phyloP scores from a whole-genome alignment of 2,329 filamentous ascomycete genomes.

The Escovopsis sp. region DNA sequence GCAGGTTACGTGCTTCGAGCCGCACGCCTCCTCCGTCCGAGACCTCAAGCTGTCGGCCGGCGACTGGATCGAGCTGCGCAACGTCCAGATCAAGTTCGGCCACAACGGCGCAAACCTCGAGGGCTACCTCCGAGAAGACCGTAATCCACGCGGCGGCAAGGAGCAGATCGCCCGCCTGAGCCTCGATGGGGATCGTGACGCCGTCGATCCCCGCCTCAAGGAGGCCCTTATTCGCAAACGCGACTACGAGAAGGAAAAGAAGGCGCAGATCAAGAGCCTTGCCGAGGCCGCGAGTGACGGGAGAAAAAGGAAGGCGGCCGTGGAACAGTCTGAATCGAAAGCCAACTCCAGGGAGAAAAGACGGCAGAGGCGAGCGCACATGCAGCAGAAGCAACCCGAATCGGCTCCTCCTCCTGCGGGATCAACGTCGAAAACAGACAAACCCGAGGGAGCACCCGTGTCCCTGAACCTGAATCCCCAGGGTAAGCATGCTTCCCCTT shows the following conservation, averaged over 20 bases:
- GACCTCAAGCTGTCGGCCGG: slow-evolving; percentile 35
- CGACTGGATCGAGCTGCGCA: slow-evolving; percentile 50
- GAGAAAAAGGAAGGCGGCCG: slow-evolving; percentile 20
- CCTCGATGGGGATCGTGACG: slow-evolving; percentile 20
- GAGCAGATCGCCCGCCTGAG: slow-evolving; percentile 43
- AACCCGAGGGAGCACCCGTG: no score
- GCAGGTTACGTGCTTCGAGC: slow-evolving; percentile 54
- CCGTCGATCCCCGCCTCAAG: slow-evolving; percentile 32
- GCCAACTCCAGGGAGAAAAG: slow-evolving; percentile 13
- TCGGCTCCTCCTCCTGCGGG: no score
- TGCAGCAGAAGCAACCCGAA: slow-evolving; percentile 7
- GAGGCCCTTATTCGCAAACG: slow-evolving; percentile 46
- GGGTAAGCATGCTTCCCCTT: no score
- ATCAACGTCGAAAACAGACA: no score
- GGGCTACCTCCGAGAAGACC: slow-evolving; percentile 53
- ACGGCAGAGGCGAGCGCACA: slow-evolving; percentile 5
- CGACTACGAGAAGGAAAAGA: slow-evolving; percentile 43
- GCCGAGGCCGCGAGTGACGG: slow-evolving; percentile 21
- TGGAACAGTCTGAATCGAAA: slow-evolving; percentile 12
- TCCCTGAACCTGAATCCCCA: no score
- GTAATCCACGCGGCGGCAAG: slow-evolving; percentile 22
- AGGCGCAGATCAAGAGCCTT: slow-evolving; percentile 22
- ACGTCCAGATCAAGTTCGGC: slow-evolving; percentile 53
- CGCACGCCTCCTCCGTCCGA: slow-evolving; percentile 46
- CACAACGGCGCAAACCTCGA: slow-evolving; percentile 44